Percentiles rank a stretch among this genome's conserved stretches.
Evolutionary conservation across 495 filamentous ascomycete species (phyloP).

Genomic region (Annulohypoxylon bovei): DNA sequence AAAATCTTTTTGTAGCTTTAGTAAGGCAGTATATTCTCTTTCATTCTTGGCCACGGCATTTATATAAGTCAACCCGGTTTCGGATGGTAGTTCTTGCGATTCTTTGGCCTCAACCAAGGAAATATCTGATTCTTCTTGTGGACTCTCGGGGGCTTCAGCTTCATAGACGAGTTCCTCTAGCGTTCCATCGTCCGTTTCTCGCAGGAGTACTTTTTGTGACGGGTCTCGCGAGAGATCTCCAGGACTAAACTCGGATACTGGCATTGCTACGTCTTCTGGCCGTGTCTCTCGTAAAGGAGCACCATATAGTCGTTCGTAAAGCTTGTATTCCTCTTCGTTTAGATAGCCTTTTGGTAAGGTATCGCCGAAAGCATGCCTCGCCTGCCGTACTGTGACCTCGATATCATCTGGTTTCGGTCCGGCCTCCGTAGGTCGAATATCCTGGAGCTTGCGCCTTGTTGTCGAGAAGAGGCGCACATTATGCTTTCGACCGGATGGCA

Average conservation of each 20-base stretch:
- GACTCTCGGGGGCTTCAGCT: conserved; percentile 24
- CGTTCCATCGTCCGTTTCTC: conserved; percentile 67
- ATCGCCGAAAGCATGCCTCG: conserved; percentile 80
- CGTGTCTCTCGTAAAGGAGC: conserved; percentile 65
- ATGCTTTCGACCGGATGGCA: conserved; percentile 27
- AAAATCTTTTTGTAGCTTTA: conserved; percentile 62
- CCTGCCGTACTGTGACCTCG: conserved; percentile 72
- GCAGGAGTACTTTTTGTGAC: conserved; percentile 52
- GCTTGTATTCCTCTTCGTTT: conserved; percentile 70
- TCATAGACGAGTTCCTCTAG: conserved; percentile 68
- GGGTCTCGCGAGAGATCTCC: conserved; percentile 37
- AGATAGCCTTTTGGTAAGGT: conserved; percentile 79
- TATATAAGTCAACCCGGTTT: conserved; percentile 47
- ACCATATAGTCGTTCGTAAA: conserved; percentile 88
- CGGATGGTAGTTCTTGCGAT: conserved; percentile 34
- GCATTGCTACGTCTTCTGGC: conserved; percentile 66
- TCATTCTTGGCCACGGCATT: conserved; percentile 58
- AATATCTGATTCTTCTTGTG: conserved; percentile 14
- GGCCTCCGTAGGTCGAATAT: conserved; percentile 23
- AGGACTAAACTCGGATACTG: conserved; percentile 42
- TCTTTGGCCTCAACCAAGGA: not conserved
- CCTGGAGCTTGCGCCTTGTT: conserved; percentile 42
- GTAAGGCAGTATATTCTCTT: conserved; percentile 60
- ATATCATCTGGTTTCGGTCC: conserved; percentile 47
- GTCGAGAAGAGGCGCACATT: conserved; percentile 53